phyloP scores from a whole-genome alignment of 2,329 filamentous ascomycete genomes.

The Verticillium alfalfae region DNA sequence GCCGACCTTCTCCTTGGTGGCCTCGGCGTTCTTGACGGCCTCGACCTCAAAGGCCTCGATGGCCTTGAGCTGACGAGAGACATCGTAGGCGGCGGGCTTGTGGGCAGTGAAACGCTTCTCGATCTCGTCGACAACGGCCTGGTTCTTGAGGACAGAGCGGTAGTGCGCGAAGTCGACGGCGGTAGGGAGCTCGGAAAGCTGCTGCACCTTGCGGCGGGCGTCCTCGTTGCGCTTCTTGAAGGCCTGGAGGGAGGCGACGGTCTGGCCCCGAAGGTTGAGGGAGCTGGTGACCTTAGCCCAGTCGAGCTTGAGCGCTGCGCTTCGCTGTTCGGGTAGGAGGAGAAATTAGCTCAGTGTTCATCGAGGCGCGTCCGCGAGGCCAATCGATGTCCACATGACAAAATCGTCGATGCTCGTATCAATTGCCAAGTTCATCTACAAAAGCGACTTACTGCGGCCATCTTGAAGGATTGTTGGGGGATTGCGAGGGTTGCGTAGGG shows the following conservation, averaged over 20 bases:
- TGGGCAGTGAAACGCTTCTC: conserved; percentile 91
- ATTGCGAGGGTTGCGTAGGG: conserved; percentile 40
- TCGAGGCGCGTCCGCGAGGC: background rate
- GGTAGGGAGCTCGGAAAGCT: conserved; percentile 78
- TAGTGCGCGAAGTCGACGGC: conserved; percentile 91
- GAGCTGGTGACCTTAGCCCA: conserved; percentile 93
- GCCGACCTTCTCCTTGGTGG: conserved; percentile 94
- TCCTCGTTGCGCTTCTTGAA: conserved; percentile 99
- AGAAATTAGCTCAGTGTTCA: conserved; percentile 49
- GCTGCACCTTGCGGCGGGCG: conserved; percentile 85
- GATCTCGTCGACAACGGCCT: conserved; percentile 90
- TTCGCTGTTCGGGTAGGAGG: conserved; percentile 60
- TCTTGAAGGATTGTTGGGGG: conserved; percentile 48
- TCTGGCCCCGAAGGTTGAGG: conserved; percentile 94
- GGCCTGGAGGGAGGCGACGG: conserved; percentile 80
- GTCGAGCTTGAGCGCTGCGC: conserved; percentile 98
- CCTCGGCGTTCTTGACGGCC: conserved; percentile 93
- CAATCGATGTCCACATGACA: conserved; percentile 6
- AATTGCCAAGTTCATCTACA: conserved; percentile 13
- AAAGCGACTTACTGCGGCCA: conserved; percentile 59
- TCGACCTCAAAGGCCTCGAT: conserved; percentile 98
- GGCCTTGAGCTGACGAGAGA: conserved; percentile 89
- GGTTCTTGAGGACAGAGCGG: conserved; percentile 91
- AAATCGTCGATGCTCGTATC: conserved; percentile 4
- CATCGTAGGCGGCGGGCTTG: conserved; percentile 91